These are phyloP conservation scores for Colletotrichum spinosum DNA, from an alignment of 2,329 filamentous ascomycete genomes.

Conservation along the genomic window DNA sequence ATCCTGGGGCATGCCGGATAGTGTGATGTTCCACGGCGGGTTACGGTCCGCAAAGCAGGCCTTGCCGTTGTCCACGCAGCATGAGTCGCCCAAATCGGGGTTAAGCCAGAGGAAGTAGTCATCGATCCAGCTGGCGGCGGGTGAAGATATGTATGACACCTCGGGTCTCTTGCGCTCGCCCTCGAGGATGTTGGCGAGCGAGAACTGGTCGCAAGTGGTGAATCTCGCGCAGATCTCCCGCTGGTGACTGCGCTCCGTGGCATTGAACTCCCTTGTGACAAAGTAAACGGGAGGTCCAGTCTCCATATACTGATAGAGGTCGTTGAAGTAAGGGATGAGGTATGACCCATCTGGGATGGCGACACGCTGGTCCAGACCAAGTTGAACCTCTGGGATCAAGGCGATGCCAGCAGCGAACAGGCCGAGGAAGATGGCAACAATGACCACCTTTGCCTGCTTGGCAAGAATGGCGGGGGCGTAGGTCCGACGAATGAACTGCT, in stretches of 20 bases:
- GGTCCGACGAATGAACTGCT: constrained; percentile 88
- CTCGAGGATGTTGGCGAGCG: constrained; percentile 89
- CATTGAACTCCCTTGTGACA: constrained; percentile 84
- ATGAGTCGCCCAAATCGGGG: constrained; percentile 79
- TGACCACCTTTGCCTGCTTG: constrained; percentile 80
- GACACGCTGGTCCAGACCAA: constrained; percentile 94
- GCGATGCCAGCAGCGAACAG: constrained; percentile 88
- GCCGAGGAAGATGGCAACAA: constrained; percentile 86
- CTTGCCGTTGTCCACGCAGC: constrained; percentile 77
- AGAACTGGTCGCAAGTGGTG: constrained; percentile 86
- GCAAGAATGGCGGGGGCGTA: constrained; percentile 88
- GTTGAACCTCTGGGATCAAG: constrained; percentile 83
- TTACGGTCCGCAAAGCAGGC: constrained; percentile 83
- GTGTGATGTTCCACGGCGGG: constrained; percentile 89
- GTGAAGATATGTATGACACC: constrained; percentile 87
- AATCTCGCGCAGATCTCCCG: constrained; percentile 91
- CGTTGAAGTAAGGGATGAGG: constrained; percentile 95
- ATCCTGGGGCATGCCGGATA: constrained; percentile 92
- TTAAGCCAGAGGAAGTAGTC: constrained; percentile 93
- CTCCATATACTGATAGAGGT: constrained; percentile 92
- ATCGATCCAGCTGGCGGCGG: constrained; percentile 94
- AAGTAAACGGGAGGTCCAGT: constrained; percentile 96
- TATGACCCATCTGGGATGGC: constrained; percentile 95
- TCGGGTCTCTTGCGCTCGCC: constrained; percentile 92
- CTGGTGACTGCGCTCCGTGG: constrained; percentile 80